A percentile compares a stretch with the other conserved stretches of the same genome.
These are phyloP conservation scores for Cryptococcus sp. DNA, from an alignment of 1,284 basidiomycete species.

Conservation along the genomic window DNA sequence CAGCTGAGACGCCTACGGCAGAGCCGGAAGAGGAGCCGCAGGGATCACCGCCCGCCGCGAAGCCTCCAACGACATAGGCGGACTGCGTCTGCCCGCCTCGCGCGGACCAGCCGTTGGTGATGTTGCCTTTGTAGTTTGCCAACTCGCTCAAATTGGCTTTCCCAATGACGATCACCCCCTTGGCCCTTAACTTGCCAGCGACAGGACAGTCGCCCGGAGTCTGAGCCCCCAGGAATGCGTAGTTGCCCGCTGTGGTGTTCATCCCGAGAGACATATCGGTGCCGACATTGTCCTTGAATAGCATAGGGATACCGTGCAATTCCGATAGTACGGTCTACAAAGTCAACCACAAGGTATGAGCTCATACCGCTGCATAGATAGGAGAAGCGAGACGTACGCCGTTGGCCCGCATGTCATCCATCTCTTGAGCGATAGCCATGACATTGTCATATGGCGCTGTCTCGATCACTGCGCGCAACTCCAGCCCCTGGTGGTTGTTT, in stretches of 20 bases:
- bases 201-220: constrained; percentile 16
- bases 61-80: constrained; percentile 35
- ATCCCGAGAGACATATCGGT: constrained; percentile 30
- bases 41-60: constrained; percentile 29
- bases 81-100: constrained; percentile 31
- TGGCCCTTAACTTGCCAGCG: constrained; percentile 18
- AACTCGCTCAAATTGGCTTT: constrained; percentile 40
- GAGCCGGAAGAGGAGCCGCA: constrained; percentile 29
- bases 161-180: constrained; percentile 38
- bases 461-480: constrained; percentile 29
- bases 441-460: constrained; percentile 24
- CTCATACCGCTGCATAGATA: no score
- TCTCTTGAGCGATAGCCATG: constrained; percentile 18
- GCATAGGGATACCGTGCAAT: constrained; percentile 39
- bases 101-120: constrained; percentile 34
- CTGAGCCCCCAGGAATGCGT: constrained; percentile 9
- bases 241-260: constrained; percentile 29
- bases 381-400: constrained; percentile 1
- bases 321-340: constrained; percentile 9
- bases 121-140: constrained; percentile 23
- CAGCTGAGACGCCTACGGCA: constrained; percentile 32
- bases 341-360: constrained; percentile 1
- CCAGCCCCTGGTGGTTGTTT: constrained; percentile 25
- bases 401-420: constrained; percentile 23
- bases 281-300: constrained; percentile 39